Conservation (phyloP, 2,329 filamentous ascomycete genomes). For the Didymella keratinophila region DNA sequence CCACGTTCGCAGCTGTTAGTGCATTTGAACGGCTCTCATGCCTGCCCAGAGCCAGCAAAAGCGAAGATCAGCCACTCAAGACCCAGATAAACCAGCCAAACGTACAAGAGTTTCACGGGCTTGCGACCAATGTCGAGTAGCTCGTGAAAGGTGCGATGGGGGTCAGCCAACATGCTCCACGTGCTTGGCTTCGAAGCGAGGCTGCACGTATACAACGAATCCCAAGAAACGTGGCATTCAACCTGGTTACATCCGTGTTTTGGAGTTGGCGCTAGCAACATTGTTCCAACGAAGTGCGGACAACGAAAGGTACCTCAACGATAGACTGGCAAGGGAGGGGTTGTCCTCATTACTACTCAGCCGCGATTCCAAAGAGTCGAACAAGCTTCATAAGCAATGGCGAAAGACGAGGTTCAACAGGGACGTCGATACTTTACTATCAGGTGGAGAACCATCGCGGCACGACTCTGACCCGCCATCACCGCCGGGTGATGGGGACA, state of each 20-base stretch:
- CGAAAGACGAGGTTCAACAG: constrained; percentile 68
- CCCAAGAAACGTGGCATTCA: constrained; percentile 80
- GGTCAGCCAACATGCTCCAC: constrained; percentile 71
- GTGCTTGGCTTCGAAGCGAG: constrained; percentile 68
- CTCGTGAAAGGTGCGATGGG: constrained; percentile 77
- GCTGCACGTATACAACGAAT: constrained; percentile 75
- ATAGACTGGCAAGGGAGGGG: constrained; percentile 60
- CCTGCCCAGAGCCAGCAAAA: constrained; percentile 38
- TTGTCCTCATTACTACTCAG: constrained; percentile 60
- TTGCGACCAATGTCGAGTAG: constrained; percentile 72
- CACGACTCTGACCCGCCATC: constrained; percentile 29
- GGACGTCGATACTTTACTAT: constrained; percentile 69
- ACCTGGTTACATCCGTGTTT: constrained; percentile 78
- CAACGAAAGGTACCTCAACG: constrained; percentile 65
- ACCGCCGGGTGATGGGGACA: constrained; percentile 39
- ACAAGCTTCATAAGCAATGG: constrained; percentile 69
- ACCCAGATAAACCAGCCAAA: constrained; percentile 49
- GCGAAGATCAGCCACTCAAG: constrained; percentile 32
- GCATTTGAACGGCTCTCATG: constrained; percentile 29
- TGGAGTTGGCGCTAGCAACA: constrained; percentile 74
- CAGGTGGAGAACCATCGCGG: constrained; percentile 52
- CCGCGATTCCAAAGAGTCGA: constrained; percentile 61
- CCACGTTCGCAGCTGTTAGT: neutral
- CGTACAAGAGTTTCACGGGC: constrained; percentile 72
- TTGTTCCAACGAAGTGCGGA: constrained; percentile 69